phyloP scores from a whole-genome alignment of 2,329 filamentous ascomycete genomes.

The Grosmannia serpens region DNA sequence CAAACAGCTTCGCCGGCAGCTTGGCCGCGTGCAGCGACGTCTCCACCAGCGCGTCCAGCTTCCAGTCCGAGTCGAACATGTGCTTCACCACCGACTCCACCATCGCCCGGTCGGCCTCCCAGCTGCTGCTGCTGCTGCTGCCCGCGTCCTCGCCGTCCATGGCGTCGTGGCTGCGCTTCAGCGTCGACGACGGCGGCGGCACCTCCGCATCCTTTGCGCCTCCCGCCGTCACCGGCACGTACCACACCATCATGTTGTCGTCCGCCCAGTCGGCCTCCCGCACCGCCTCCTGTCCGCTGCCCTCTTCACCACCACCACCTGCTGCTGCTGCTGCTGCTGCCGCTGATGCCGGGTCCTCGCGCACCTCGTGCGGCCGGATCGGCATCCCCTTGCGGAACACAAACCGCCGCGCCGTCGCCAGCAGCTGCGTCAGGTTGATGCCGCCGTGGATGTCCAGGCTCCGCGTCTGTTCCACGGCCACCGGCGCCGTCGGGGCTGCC shows the following conservation, averaged over 20 bases:
- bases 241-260: conserved; percentile 72
- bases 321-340: too few relatives aligned
- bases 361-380: conserved; percentile 58
- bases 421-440: conserved; percentile 64
- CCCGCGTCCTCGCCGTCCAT: conserved; percentile 12
- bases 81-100: conserved; percentile 53
- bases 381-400: conserved; percentile 77
- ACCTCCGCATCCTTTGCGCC: conserved; percentile 2
- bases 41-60: conserved; percentile 56
- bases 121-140: not conserved
- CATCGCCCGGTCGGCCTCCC: conserved; percentile 30
- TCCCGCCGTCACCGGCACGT: conserved; percentile 43
- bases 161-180: conserved; percentile 17
- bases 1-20: conserved; percentile 58
- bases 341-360: conserved; percentile 20
- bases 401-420: conserved; percentile 77
- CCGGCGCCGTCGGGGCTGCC: not conserved
- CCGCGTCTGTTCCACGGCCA: not conserved
- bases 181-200: not conserved
- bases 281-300: not conserved
- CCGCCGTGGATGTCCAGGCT: conserved; percentile 62
- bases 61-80: conserved; percentile 75
- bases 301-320: too few relatives aligned
- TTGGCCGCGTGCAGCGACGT: conserved; percentile 54
- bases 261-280: conserved; percentile 65